A percentile compares a stretch with the other conserved stretches of the same genome.
Evolutionary conservation across 345 rosid species (phyloP).

Genomic region (Citrus unshiu): DNA sequence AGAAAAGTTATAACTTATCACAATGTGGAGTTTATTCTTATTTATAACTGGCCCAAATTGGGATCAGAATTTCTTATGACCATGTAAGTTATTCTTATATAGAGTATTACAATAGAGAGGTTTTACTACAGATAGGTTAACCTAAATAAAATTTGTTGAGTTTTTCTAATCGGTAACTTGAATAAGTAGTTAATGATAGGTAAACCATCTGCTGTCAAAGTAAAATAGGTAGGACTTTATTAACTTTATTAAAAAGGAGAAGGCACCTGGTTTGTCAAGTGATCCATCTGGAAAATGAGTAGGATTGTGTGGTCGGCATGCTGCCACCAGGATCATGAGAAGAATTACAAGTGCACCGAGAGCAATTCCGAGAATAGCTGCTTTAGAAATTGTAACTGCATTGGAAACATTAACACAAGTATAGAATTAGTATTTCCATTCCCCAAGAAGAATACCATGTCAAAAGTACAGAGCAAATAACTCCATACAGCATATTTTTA

Average conservation of each 20-base stretch:
- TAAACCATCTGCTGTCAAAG: background rate
- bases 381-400: conserved; percentile 80
- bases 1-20: no score
- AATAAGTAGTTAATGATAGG: background rate
- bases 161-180: background rate
- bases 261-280: conserved; percentile 79
- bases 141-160: background rate
- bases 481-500: background rate
- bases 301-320: conserved; percentile 70
- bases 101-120: no score
- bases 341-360: conserved; percentile 88
- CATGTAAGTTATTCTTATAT: no score
- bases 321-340: conserved; percentile 79
- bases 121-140: background rate
- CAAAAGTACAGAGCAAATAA: background rate
- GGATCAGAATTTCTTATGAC: no score
- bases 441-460: background rate
- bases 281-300: conserved; percentile 65
- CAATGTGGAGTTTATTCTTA: no score
- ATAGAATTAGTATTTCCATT: background rate
- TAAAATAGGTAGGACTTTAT: background rate
- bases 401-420: conserved; percentile 1
- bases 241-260: background rate
- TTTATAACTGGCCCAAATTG: no score
- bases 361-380: conserved; percentile 85